A percentile compares a stretch with the other conserved stretches of the same genome.
Conservation (phyloP, 2,329 filamentous ascomycete genomes). For the Fusarium coffeatum region DNA sequence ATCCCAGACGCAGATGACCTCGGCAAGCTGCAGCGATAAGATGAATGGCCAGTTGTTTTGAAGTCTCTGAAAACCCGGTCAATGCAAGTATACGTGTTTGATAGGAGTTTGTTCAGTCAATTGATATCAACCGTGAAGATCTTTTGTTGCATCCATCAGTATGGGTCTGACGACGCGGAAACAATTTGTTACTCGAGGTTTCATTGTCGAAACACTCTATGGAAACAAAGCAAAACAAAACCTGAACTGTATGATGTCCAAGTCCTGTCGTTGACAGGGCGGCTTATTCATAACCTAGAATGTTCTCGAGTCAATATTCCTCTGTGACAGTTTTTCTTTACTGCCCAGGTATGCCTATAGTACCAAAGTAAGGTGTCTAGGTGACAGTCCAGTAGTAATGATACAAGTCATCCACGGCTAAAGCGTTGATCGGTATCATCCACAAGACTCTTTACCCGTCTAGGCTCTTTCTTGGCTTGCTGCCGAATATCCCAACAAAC, state of each 20-base stretch:
- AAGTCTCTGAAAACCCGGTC: neutral
- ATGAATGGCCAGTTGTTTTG: conserved; percentile 7
- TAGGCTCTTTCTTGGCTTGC: conserved; percentile 13
- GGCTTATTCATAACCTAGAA: neutral
- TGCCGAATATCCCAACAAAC: conserved; percentile 20
- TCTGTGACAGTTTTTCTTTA: neutral
- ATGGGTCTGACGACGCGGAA: neutral
- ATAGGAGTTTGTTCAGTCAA: conserved; percentile 13
- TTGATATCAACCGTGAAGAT: neutral
- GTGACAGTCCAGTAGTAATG: neutral
- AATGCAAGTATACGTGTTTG: conserved; percentile 20
- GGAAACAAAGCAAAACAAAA: conserved; percentile 2
- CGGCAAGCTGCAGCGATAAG: conserved; percentile 7
- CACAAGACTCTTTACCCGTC: conserved; percentile 34
- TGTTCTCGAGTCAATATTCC: neutral
- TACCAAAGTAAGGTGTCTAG: too few species aligned
- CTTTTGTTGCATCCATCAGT: neutral
- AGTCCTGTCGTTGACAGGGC: neutral
- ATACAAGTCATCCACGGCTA: neutral
- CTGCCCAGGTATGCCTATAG: neutral
- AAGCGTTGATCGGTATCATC: conserved; percentile 1
- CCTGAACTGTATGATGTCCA: neutral
- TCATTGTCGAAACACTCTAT: neutral
- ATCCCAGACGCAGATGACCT: neutral
- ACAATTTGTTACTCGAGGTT: neutral